Evolutionary conservation across 352 stramenopile species (phyloP).

Genomic region (Phytophthora pinifolia): DNA sequence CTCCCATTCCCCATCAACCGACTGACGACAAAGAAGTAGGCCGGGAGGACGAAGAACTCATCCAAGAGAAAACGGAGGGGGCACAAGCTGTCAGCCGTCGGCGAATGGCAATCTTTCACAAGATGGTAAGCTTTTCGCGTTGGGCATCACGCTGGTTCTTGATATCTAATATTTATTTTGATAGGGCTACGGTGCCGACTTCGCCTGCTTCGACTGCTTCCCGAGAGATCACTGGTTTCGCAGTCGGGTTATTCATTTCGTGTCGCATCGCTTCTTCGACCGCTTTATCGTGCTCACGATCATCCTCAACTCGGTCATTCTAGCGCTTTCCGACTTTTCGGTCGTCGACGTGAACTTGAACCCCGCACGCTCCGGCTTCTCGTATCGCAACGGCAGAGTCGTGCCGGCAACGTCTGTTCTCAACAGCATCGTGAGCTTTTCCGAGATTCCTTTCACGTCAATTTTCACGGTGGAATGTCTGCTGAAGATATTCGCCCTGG

Average conservation of each 20-base stretch:
- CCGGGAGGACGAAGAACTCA: no score
- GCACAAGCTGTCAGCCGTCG: neutral
- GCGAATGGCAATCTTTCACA: slow-evolving; percentile 14
- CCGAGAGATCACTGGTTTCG: slow-evolving; percentile 50
- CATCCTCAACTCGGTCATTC: slow-evolving; percentile 79
- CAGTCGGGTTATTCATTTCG: slow-evolving; percentile 41
- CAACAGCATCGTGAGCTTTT: slow-evolving; percentile 60
- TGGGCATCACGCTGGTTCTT: neutral
- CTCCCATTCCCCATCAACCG: no score
- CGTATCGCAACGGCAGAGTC: slow-evolving; percentile 36
- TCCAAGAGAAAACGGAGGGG: no score
- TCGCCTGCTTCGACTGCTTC: slow-evolving; percentile 46
- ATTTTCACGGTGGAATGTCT: slow-evolving; percentile 87
- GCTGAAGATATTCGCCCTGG: slow-evolving; percentile 91
- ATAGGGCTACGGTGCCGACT: slow-evolving; percentile 33
- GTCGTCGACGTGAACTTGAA: slow-evolving; percentile 69
- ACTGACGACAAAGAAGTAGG: no score
- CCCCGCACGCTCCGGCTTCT: slow-evolving; percentile 45
- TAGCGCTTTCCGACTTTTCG: slow-evolving; percentile 81
- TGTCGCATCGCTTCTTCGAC: slow-evolving; percentile 71
- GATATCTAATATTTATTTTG: no score
- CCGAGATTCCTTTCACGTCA: slow-evolving; percentile 80
- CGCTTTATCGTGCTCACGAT: slow-evolving; percentile 86
- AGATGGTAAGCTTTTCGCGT: neutral
- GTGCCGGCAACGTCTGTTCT: slow-evolving; percentile 39